phyloP scores from a whole-genome alignment of 176 grass and related monocot genomes.

The Phoenix roebelenii region DNA sequence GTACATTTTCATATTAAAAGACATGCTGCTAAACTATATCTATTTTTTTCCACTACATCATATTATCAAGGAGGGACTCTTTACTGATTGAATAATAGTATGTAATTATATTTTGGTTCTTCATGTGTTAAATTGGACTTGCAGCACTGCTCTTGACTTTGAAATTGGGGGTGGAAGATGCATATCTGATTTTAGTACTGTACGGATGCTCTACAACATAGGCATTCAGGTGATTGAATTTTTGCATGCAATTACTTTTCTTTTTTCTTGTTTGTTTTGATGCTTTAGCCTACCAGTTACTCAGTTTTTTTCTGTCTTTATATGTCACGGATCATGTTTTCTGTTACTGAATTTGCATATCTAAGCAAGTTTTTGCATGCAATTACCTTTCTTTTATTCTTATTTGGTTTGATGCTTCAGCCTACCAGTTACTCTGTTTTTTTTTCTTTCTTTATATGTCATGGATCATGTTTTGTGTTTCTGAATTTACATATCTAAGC shows the following conservation, averaged over 20 bases:
- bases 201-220: conserved; percentile 84
- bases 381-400: background rate
- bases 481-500: too few species aligned
- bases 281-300: background rate
- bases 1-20: too few species aligned
- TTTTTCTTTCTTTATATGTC: conserved; percentile 1
- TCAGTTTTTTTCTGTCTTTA: conserved; percentile 4
- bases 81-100: too few species aligned
- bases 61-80: too few species aligned
- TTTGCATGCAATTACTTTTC: background rate
- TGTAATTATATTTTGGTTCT: too few species aligned
- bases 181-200: conserved; percentile 85
- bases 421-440: background rate
- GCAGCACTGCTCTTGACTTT: conserved; percentile 71
- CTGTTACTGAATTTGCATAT: too few species aligned
- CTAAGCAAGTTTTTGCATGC: background rate
- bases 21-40: too few species aligned
- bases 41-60: too few species aligned
- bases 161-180: conserved; percentile 90
- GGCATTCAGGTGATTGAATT: conserved; percentile 79
- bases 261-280: conserved; percentile 4
- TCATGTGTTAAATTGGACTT: conserved; percentile 24
- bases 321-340: background rate
- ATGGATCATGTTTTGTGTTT: too few species aligned
- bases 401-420: background rate